Conservation (phyloP, 164 flowering plant genomes). For the Aristolochia fimbriata region DNA sequence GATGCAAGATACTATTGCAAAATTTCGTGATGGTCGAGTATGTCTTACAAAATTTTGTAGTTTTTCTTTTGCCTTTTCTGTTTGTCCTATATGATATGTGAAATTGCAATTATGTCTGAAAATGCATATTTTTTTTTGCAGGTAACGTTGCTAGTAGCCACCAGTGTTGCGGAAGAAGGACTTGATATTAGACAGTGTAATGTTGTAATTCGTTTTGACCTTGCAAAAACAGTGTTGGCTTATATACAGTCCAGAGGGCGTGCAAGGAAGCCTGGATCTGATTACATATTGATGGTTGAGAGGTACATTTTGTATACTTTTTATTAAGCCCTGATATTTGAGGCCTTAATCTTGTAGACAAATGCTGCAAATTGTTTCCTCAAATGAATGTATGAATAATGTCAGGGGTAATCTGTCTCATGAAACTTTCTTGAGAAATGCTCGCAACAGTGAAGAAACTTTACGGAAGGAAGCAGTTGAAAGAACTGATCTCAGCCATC, state of each 20-base stretch:
- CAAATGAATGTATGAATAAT: background rate
- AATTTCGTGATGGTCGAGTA: conserved; percentile 96
- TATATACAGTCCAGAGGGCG: conserved; percentile 98
- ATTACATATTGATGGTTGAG: conserved; percentile 96
- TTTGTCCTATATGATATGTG: too few relatives aligned
- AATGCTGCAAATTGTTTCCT: too few relatives aligned
- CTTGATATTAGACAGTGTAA: conserved; percentile 99
- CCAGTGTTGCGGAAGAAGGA: conserved; percentile 99
- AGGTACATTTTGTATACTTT: conserved; percentile 40
- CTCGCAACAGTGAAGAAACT: conserved; percentile 97
- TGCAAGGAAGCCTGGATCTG: conserved; percentile 99
- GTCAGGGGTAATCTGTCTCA: conserved; percentile 81
- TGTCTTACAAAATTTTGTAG: conserved; percentile 16
- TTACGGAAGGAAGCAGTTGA: conserved; percentile 92
- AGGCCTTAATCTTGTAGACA: too few relatives aligned
- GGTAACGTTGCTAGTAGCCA: conserved; percentile 94
- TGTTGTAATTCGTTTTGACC: conserved; percentile 99
- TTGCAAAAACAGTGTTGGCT: conserved; percentile 98
- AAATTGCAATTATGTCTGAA: too few relatives aligned
- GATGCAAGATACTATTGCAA: conserved; percentile 94
- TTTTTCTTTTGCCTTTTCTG: background rate
- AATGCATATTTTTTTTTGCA: conserved; percentile 12
- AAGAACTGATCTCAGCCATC: conserved; percentile 94
- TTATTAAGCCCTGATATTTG: background rate
- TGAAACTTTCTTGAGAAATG: conserved; percentile 84